Percentiles rank a stretch among this genome's conserved stretches.
These are phyloP conservation scores for Debaryomycetaceae sp. DNA, from an alignment of 1,139 yeast genomes.

Conservation along the genomic window DNA sequence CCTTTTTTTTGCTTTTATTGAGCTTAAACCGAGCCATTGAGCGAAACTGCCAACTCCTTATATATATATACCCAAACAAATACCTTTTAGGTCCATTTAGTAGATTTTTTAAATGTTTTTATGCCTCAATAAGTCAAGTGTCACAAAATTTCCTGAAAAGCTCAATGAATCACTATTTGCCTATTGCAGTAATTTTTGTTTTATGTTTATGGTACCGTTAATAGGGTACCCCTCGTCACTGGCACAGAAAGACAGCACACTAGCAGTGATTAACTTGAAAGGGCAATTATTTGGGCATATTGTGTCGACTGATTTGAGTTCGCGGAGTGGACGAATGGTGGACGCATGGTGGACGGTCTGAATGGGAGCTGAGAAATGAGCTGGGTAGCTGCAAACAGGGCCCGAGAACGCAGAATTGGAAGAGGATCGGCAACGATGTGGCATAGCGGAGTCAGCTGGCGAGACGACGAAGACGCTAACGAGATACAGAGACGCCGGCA, in stretches of 20 bases:
- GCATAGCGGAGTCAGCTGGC: no score
- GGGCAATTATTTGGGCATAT: not conserved
- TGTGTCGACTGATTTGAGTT: not conserved
- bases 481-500: no score
- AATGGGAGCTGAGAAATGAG: not conserved
- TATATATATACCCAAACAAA: no score
- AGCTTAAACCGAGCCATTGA: slow-evolving; percentile 8
- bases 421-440: no score
- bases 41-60: not conserved
- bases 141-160: not conserved
- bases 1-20: slow-evolving; percentile 8
- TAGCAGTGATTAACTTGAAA: not conserved
- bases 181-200: not conserved
- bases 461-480: no score
- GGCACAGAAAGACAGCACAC: not conserved
- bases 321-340: not conserved
- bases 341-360: not conserved
- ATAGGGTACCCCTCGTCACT: not conserved
- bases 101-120: not conserved
- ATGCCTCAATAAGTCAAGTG: slow-evolving; percentile 1
- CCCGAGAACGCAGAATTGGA: no score
- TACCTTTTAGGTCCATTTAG: not conserved
- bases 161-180: not conserved
- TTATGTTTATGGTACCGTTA: not conserved
- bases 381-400: not conserved